These are phyloP conservation scores for Persicaria tinctoria DNA, from an alignment of 148 eudicot species.

Conservation along the genomic window DNA sequence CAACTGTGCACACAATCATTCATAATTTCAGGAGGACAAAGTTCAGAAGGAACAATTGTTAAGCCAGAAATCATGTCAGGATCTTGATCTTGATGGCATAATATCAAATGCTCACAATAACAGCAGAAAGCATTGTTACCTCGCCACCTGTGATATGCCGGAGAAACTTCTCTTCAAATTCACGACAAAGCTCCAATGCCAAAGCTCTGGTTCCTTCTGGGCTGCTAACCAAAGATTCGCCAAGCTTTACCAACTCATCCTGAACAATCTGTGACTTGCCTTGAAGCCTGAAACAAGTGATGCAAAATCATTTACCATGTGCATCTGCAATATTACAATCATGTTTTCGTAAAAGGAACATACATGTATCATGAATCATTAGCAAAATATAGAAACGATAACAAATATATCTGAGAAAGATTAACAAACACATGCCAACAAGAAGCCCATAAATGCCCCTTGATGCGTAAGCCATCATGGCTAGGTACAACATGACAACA, in stretches of 20 bases:
- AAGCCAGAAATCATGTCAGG: background rate
- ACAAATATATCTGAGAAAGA: background rate
- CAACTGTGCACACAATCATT: background rate
- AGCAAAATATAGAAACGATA: background rate
- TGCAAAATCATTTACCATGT: too few relatives aligned
- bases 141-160: conserved; percentile 90
- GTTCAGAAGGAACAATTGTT: background rate
- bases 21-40: background rate
- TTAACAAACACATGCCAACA: background rate
- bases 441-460: background rate
- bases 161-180: conserved; percentile 93
- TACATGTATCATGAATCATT: background rate
- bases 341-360: too few relatives aligned
- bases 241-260: conserved; percentile 91
- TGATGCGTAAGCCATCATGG: background rate
- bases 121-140: conserved; percentile 33
- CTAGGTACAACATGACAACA: background rate
- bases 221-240: conserved; percentile 87
- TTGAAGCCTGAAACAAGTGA: conserved; percentile 68
- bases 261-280: conserved; percentile 90
- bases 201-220: conserved; percentile 94
- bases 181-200: conserved; percentile 98
- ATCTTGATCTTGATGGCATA: background rate
- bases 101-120: background rate
- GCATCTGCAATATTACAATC: too few relatives aligned